phyloP scores from a whole-genome alignment of 257 asterid species.

The Solanum pennellii region DNA sequence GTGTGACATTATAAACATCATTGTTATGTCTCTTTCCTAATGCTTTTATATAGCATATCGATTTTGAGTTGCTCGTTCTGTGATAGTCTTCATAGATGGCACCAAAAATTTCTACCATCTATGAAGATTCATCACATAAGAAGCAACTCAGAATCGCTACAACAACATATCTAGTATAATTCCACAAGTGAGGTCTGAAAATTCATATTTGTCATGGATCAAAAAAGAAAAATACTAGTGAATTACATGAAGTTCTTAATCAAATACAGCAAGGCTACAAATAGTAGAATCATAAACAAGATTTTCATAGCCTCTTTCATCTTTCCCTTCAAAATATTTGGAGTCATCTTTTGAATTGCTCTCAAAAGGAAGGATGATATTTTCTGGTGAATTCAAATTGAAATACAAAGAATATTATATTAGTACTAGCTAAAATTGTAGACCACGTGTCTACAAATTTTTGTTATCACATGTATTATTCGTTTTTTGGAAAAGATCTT shows the following conservation, averaged over 20 bases:
- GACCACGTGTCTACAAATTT: not conserved
- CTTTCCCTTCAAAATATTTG: constrained; percentile 9
- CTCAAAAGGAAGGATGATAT: constrained; percentile 16
- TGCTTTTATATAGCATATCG: not conserved
- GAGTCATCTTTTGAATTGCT: constrained; percentile 23
- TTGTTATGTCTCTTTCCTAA: not conserved
- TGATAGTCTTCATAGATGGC: not conserved
- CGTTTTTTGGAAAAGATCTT: not conserved
- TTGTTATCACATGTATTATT: not conserved
- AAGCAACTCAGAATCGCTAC: not conserved
- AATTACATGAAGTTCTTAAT: not conserved
- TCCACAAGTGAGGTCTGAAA: not conserved
- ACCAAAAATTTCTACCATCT: not conserved
- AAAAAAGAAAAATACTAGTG: not conserved
- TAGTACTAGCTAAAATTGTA: not conserved
- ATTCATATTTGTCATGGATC: not conserved
- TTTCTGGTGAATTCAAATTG: constrained; percentile 20
- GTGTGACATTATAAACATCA: not conserved
- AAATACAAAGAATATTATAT: not conserved
- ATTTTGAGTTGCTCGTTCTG: not conserved
- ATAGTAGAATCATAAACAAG: constrained; percentile 11
- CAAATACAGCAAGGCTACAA: constrained; percentile 11
- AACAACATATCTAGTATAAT: not conserved
- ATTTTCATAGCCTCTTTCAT: constrained; percentile 2
- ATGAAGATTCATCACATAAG: not conserved